Conservation (phyloP, 352 stramenopile genomes). For the Pythium myriotylum region DNA sequence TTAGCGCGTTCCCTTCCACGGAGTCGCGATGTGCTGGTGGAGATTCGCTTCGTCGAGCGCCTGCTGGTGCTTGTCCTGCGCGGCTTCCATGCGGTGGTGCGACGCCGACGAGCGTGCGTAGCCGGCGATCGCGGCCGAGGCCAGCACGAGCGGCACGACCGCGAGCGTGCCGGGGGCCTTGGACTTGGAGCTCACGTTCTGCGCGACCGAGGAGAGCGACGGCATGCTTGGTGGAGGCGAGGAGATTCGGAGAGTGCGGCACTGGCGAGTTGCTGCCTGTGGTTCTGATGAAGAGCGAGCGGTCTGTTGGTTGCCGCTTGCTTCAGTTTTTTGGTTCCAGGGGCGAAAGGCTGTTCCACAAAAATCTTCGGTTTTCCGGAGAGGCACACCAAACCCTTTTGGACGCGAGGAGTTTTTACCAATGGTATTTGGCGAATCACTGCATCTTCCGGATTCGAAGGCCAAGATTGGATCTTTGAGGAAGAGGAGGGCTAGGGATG, state of each 20-base stretch:
- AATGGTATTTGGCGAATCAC: not conserved
- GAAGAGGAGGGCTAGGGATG: constrained; percentile 18
- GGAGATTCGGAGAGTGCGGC: not conserved
- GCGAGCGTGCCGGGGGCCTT: constrained; percentile 42
- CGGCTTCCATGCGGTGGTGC: constrained; percentile 44
- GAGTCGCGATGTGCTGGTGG: constrained; percentile 64
- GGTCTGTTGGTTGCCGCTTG: constrained; percentile 13
- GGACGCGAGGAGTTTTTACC: constrained; percentile 7
- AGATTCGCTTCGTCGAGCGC: constrained; percentile 43
- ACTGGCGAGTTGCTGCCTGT: constrained; percentile 1
- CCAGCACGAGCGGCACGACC: constrained; percentile 62
- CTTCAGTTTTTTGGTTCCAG: constrained; percentile 24
- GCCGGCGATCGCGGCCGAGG: constrained; percentile 61
- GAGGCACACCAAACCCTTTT: not conserved
- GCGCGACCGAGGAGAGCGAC: constrained; percentile 22
- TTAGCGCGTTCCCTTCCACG: constrained; percentile 76
- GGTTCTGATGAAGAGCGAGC: not conserved
- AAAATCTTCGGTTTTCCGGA: constrained; percentile 4
- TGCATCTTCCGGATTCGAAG: constrained; percentile 14
- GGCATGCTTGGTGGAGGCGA: constrained; percentile 18
- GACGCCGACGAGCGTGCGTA: constrained; percentile 59
- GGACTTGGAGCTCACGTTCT: constrained; percentile 28
- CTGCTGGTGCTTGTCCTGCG: constrained; percentile 34
- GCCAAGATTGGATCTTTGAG: constrained; percentile 17
- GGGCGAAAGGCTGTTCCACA: constrained; percentile 11